phyloP scores from a whole-genome alignment of 139 green algal species.

The Chlorella sp. region DNA sequence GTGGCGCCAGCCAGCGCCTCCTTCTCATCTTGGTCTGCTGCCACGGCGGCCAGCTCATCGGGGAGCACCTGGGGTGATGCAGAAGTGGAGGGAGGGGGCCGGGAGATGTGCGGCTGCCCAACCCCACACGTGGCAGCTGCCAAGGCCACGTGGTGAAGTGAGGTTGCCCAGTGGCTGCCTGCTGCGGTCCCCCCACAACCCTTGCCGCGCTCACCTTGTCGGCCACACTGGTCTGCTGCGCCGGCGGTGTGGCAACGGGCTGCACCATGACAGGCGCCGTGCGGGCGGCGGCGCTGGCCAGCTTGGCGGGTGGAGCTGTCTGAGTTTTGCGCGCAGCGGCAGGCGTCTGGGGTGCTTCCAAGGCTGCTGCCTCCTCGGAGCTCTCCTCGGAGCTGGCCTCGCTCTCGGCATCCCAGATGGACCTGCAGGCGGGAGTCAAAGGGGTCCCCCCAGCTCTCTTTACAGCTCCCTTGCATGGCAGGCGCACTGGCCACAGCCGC shows the following conservation, averaged over 20 bases:
- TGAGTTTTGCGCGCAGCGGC: not conserved
- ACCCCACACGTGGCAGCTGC: no score
- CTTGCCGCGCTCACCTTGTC: not conserved
- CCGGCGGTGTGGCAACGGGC: not conserved
- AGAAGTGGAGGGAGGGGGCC: no score
- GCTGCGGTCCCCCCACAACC: no score
- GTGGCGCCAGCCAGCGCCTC: constrained; percentile 1
- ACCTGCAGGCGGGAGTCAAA: not conserved
- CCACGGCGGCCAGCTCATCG: constrained; percentile 3
- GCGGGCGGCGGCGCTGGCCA: not conserved
- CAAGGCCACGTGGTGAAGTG: no score
- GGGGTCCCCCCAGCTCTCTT: no score
- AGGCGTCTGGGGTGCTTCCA: not conserved
- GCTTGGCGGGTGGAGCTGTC: not conserved
- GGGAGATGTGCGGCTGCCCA: no score
- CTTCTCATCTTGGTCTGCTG: constrained; percentile 17
- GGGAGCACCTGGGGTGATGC: not conserved
- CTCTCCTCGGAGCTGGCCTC: not conserved
- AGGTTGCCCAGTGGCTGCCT: no score
- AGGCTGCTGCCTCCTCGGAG: not conserved
- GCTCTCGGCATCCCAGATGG: constrained; percentile 12
- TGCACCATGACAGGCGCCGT: not conserved
- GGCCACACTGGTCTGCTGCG: not conserved
- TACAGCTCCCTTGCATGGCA: not conserved
- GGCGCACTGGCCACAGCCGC: no score